These are phyloP conservation scores for Amanita exitialis DNA, from an alignment of 768 basidiomycete genomes.

Conservation along the genomic window DNA sequence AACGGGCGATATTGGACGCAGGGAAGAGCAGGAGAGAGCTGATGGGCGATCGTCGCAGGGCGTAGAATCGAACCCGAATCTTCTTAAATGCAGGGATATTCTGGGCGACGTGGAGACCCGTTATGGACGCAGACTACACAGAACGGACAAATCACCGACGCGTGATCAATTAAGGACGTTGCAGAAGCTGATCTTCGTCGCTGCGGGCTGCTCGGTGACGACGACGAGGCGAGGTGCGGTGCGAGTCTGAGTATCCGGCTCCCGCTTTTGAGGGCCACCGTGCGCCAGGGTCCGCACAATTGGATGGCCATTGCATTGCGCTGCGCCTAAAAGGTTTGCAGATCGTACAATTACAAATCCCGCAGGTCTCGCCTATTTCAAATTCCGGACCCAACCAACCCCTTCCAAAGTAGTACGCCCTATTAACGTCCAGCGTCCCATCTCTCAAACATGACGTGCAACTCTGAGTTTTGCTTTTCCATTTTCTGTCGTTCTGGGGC, in stretches of 20 bases:
- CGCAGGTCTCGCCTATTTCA: slow-evolving; percentile 3
- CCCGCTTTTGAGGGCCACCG: no score
- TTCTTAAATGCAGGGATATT: slow-evolving; percentile 8
- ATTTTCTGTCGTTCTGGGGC: no score
- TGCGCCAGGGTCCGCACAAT: slow-evolving; percentile 11
- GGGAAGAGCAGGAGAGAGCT: slow-evolving; percentile 6
- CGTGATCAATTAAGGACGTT: slow-evolving; percentile 5
- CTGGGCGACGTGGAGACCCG: neutral
- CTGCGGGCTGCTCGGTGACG: neutral
- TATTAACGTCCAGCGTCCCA: no score
- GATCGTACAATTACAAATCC: slow-evolving; percentile 4
- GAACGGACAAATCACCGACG: slow-evolving; percentile 1
- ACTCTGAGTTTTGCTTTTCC: no score
- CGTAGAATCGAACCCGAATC: slow-evolving; percentile 9
- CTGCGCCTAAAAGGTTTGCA: slow-evolving; percentile 12
- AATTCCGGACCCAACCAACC: neutral
- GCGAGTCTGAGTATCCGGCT: no score
- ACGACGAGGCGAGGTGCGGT: no score
- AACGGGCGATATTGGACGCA: neutral
- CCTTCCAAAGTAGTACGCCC: no score
- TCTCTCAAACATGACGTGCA: no score
- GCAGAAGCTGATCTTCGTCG: slow-evolving; percentile 7
- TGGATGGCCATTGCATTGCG: slow-evolving; percentile 2
- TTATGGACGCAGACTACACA: slow-evolving; percentile 1
- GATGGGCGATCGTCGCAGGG: slow-evolving; percentile 22